These are phyloP conservation scores for Clathrus columnatus DNA, from an alignment of 768 basidiomycete genomes.

Conservation along the genomic window DNA sequence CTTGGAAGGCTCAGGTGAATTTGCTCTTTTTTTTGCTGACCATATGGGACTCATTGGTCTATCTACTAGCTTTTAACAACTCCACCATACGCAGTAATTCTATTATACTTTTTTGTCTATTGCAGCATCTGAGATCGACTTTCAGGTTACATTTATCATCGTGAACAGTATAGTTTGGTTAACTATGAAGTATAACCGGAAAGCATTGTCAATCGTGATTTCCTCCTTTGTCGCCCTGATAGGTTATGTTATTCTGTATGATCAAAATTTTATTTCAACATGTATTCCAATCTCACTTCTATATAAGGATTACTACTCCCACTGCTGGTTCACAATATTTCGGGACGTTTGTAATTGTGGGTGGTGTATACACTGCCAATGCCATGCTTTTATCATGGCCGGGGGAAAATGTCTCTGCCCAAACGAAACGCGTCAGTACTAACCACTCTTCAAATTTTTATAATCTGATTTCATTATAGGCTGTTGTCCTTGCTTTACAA, in stretches of 20 bases:
- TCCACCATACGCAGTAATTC: constrained; percentile 41
- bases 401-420: constrained; percentile 54
- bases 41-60: neutral
- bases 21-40: neutral
- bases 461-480: constrained; percentile 13
- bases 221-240: constrained; percentile 41
- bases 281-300: neutral
- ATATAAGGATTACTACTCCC: constrained; percentile 3
- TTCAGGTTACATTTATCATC: neutral
- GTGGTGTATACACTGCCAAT: constrained; percentile 51
- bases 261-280: neutral
- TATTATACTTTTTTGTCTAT: neutral
- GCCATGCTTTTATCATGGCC: constrained; percentile 35
- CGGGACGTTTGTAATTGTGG: constrained; percentile 46
- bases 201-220: constrained; percentile 47
- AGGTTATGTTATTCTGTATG: constrained; percentile 50
- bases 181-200: constrained; percentile 35
- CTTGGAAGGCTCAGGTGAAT: constrained; percentile 33
- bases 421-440: constrained; percentile 40
- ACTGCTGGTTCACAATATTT: constrained; percentile 47
- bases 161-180: constrained; percentile 35
- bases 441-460: too few species aligned
- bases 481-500: constrained; percentile 53
- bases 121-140: neutral
- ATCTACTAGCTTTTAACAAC: constrained; percentile 32